Evolutionary conservation across 225 moss, liverwort and hornwort genomes (phyloP), one percentile per base, ranked within the genome.

Genomic region (Lunularia cruciata): DNA sequence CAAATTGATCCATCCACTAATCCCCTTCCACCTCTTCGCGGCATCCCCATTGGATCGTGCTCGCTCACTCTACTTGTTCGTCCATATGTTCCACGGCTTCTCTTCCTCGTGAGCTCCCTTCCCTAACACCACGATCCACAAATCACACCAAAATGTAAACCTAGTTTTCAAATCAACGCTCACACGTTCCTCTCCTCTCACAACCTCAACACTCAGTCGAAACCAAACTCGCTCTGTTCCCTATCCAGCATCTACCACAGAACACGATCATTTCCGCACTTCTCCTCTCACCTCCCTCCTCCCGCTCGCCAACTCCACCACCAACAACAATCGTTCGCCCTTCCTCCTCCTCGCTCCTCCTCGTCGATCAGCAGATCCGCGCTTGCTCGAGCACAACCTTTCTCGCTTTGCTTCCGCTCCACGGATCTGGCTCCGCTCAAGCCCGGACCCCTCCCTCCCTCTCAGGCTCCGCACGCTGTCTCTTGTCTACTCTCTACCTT

Each of bases 381-480:
- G 28, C 56, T 57, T 32, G 69, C 69, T 55, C 76, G 57, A 53
- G 61, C 63, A 27, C 53, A 38, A 18, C 49, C 70, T 37, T 26
- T 27, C 52, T 18, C 45, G 60, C 60, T 14, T 78, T 74, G 74
- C 79, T 74, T 79, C 65, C 45, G 70, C 70, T 46, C 73, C 79
- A 79, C 70, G 79, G 74, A 70, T 70, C 69, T 42, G 48, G 30
- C 69, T 53, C 39, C 53, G 52, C 67, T 53, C 67, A 67, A 67
- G 46, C 62, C 54, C 69, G 69, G 55, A 69, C 49, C 60, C 47
- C 8, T 12, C 67, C 38, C n/a, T 39, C 60, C 48, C 28, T 23
- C 5, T 8, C 34, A n/a, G n/a, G n/a, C n/a, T n/a, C n/a, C n/a
- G n/a, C n/a, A n/a, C n/a, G n/a, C n/a, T n/a, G n/a, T 47, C 70